phyloP scores from a whole-genome alignment of 192 early-diverging fungal species.

The Backusella liffmaniae region DNA sequence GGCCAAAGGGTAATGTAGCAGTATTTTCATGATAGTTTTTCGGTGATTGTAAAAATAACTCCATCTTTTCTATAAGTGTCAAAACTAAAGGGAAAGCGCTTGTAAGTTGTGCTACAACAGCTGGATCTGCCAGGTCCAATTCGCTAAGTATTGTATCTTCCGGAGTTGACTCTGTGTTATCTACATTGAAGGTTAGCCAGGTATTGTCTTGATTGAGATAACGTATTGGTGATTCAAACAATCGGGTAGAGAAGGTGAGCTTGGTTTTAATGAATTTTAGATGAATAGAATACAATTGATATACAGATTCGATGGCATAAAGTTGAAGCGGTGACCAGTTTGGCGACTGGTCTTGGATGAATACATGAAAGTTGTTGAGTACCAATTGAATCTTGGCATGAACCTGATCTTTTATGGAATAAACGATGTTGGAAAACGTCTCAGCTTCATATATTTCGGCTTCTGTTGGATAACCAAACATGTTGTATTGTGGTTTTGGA shows the following conservation, averaged over 20 bases:
- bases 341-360: not conserved
- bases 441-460: not conserved
- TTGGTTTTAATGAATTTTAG: constrained; percentile 6
- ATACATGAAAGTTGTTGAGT: not conserved
- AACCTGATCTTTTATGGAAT: not conserved
- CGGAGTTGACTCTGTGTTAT: not conserved
- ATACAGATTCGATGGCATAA: not conserved
- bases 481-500: constrained; percentile 7
- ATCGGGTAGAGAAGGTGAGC: not conserved
- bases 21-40: not conserved
- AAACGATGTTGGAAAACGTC: not conserved
- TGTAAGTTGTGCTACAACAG: not conserved
- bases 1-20: not conserved
- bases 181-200: not conserved
- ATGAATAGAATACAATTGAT: constrained; percentile 6
- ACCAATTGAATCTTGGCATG: not conserved
- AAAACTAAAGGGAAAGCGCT: not conserved
- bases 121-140: not conserved
- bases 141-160: not conserved
- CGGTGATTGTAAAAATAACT: not conserved
- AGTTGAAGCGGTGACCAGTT: not conserved
- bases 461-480: not conserved
- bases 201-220: not conserved
- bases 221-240: not conserved
- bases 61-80: not conserved